Base-by-base conservation (phyloP, 2,329 filamentous ascomycete genomes). In the Phoma sp. region DNA sequence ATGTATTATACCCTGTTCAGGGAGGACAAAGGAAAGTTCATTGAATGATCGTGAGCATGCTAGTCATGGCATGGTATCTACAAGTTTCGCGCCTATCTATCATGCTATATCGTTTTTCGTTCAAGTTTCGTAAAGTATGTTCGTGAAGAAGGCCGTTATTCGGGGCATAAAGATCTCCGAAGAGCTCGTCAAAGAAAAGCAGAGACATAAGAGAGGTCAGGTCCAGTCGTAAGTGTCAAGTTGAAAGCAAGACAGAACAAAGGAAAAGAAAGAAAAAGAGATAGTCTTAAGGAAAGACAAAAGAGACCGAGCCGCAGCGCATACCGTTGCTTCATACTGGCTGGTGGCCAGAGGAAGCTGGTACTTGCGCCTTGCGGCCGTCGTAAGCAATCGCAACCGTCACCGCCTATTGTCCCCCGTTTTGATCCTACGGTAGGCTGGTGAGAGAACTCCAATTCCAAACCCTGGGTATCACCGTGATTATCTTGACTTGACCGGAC, bases 271-370 rank as follows among this genome's bases (percentile, higher is more conserved):
- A 43, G 59, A 14, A 39, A 33, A 48, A 34, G 32, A 46, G 34
- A 42, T 28, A 25, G 25, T 20, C 4, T 21, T 48, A 39, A 28
- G 23, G 40, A 42, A 56, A 40, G 15, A 36, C n/a, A 40, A 52
- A 54, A 29, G 43, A 28, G 42, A 51, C n/a, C 20, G 51, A 53
- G 42, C 46, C 39, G 20, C n/a, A 52, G 38, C 36, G 43, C 36
- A 43, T 39, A 46, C 47, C 30, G 42, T 29, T 30, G 18, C 32
- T 26, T 38, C 37, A 34, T 47, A 32, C 42, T 53, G 25, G 34
- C 56, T 55, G 54, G 33, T 30, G 25, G 30, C 64, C 65, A 66
- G 62, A 68, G 62, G 62, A 67, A 65, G 64, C 66, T 56, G 58
- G 64, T 48, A 57, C 61, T 68, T 67, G 57, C 40, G 56, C 54